These are phyloP conservation scores for Cinchona pubescens DNA, from an alignment of 257 asterid genomes.

Conservation along the genomic window DNA sequence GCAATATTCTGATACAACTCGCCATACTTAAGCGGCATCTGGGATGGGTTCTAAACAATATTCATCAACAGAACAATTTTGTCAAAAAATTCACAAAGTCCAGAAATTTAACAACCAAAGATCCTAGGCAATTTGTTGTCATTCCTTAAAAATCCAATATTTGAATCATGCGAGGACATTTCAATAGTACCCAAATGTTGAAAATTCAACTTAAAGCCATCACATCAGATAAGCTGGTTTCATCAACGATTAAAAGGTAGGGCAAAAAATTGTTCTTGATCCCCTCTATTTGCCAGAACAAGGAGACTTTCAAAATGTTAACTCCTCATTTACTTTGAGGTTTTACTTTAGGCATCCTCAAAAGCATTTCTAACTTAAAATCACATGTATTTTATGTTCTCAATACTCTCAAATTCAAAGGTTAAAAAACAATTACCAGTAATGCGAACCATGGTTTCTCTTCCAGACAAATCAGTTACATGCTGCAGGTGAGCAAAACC, in stretches of 20 bases:
- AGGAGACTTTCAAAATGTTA: neutral
- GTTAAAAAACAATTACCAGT: constrained; percentile 47
- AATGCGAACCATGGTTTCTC: constrained; percentile 88
- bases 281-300: too few species aligned
- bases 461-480: constrained; percentile 86
- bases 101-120: too few species aligned
- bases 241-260: too few species aligned
- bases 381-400: neutral
- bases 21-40: neutral
- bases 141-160: too few species aligned
- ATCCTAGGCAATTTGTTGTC: too few species aligned
- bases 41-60: neutral
- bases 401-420: neutral
- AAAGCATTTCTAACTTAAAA: neutral
- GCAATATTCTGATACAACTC: too few species aligned
- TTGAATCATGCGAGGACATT: too few species aligned
- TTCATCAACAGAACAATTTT: neutral
- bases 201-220: too few species aligned
- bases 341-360: neutral
- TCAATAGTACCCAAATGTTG: too few species aligned
- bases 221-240: too few species aligned
- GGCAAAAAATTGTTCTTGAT: too few species aligned
- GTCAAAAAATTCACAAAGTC: too few species aligned
- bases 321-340: neutral
- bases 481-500: constrained; percentile 49